Base-by-base conservation (phyloP, 2,329 filamentous ascomycete species). In the Pseudogymnoascus sp. region DNA sequence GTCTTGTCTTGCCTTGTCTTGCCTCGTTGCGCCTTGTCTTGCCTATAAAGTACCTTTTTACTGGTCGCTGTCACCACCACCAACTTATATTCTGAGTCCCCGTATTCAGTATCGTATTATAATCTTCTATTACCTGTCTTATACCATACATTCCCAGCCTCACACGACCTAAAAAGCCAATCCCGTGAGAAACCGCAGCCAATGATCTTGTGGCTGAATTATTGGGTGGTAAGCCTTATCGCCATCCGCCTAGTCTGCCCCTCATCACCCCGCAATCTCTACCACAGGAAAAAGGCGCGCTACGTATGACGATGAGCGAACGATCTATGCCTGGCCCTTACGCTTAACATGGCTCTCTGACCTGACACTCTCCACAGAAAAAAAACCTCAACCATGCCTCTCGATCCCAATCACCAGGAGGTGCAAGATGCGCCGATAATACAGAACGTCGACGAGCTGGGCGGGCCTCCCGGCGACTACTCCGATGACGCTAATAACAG, bases 211-310 rank as follows among this genome's bases (percentile, higher is more conserved):
- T 3, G 49, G n/a, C 43, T 34, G n/a, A 56, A 18, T 56, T 18
- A 56, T 56, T 18, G 49, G 49, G 25, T 56, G 49, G 49, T 56
- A 56, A 36, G 49, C 49, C 49, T 56, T 56, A 56, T 56, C 49
- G 49, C 16, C 31, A 12, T 7, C 31, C 12, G 49, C 49, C 42
- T 56, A 56, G 49, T 56, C 49, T 56, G 49, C 49, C 49, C 49
- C 49, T 36, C 49, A 56, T 56, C 49, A 56, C 49, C 28, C 49
- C 49, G 49, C 49, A 56, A 36, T 36, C 49, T 56, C 49, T 21
- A 12, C 28, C 49, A 56, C 49, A 21, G 7, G 11, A 36, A 56
- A 34, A 34, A 21, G 9, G 49, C 28, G 28, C 49, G 28, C 49
- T 56, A 56, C 49, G 28, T 56, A 56, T 56, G 49, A 56, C 49